Evolutionary conservation across 2,329 filamentous ascomycete genomes (phyloP).

Genomic region (Lizonia empirigonia): DNA sequence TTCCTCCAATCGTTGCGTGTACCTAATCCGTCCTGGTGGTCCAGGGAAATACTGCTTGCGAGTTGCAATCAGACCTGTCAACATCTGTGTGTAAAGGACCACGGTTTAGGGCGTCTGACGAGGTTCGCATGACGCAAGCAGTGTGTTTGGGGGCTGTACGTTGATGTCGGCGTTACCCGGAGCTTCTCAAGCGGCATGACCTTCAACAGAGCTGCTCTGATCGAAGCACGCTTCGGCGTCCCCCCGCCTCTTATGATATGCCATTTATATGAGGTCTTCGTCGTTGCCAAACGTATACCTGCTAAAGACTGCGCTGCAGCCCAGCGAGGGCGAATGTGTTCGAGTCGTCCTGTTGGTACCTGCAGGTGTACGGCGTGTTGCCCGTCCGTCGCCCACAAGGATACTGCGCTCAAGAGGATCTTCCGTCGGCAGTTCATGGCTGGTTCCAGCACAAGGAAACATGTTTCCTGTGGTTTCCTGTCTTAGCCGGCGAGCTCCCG

Average conservation of each 20-base stretch:
- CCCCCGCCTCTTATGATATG: not conserved
- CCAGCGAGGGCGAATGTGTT: not conserved
- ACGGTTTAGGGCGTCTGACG: not conserved
- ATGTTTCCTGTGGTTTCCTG: not conserved
- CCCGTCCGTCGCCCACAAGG: not conserved
- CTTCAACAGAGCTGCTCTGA: not conserved
- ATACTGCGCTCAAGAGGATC: not conserved
- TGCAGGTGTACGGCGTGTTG: not conserved
- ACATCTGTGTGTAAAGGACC: not conserved
- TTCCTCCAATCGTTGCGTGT: not conserved
- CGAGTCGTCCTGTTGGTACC: not conserved
- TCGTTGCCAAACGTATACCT: not conserved
- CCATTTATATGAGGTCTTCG: not conserved
- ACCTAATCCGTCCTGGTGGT: not conserved
- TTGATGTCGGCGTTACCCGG: not conserved
- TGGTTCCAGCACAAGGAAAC: not conserved
- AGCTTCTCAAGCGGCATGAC: not conserved
- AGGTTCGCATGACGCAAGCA: not conserved
- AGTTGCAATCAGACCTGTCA: not conserved
- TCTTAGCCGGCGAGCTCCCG: not conserved
- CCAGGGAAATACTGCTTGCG: not conserved
- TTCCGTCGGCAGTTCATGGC: not conserved
- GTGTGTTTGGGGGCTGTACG: too few relatives aligned
- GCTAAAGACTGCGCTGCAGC: not conserved
- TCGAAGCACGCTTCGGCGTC: not conserved